Evolutionary conservation across 2,329 filamentous ascomycete species (phyloP), one percentile per base, ranked within the genome.

Genomic region (Sphaerulina populicola): DNA sequence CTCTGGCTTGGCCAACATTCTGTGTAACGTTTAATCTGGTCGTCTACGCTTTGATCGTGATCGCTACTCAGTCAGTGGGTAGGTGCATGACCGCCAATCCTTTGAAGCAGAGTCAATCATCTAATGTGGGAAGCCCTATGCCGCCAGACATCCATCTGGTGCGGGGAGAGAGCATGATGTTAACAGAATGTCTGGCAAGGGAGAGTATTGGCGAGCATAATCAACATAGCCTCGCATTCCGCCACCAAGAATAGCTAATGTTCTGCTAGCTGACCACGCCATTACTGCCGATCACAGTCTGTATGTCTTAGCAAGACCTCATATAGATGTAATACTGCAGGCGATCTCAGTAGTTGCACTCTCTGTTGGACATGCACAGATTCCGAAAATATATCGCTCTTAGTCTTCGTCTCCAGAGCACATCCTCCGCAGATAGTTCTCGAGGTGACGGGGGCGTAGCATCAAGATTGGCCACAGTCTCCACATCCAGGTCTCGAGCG

Each of bases 331-430:
- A 18, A 18, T 7, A 6, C 33, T 48, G 30, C 46, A 48, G 42
- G 46, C 46, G 35, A 38, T 48, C 29, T 42, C 46, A 10, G 46
- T 48, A 14, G 46, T 48, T 14, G 33, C 46, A 35, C 37, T 48
- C 38, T 41, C 46, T n/a, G 50, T 55, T 8, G 53, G 53, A 43
- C 53, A 55, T 30, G 41, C 41, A 41, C 53, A 55, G 14, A 53
- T 49, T 12, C 53, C 53, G 31, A 49, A 30, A 21, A 33, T 42
- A 33, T 42, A 30, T 42, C 50, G 3, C 30, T 30, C n/a, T 39
- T 44, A 11, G 53, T 55, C 46, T 31, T 31, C 33, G 46, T 49
- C 47, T 31, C 39, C 12, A 55, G 18, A 1, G 21, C 42, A 42
- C 53, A 55, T 10, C 47, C 50, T 23, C 45, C 44, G 33, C 53